Evolutionary conservation across 2,329 filamentous ascomycete genomes (phyloP).

Genomic region (Epichloe scottii): DNA sequence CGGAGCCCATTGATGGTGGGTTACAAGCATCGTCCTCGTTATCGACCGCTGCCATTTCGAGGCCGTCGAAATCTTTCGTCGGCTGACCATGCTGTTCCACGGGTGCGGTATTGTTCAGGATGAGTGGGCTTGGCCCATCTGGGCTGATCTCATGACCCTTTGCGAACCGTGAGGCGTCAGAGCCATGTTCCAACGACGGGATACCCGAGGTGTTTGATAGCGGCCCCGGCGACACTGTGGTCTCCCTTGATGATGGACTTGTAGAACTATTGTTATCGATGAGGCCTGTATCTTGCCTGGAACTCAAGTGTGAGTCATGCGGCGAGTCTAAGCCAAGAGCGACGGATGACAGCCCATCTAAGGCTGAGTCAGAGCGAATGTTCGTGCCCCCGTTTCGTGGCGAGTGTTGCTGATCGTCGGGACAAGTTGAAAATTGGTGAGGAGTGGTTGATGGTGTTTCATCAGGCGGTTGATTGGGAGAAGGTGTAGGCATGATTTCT

Average conservation of each 20-base stretch:
- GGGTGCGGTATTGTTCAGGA: neutral
- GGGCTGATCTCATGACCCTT: slow-evolving; percentile 20
- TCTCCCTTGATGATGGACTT: slow-evolving; percentile 24
- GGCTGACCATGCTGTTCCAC: slow-evolving; percentile 3
- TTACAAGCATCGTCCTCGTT: slow-evolving; percentile 14
- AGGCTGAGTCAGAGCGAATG: slow-evolving; percentile 10
- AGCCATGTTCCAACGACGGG: slow-evolving; percentile 21
- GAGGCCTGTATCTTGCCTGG: neutral
- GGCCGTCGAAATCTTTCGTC: slow-evolving; percentile 15
- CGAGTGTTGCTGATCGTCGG: slow-evolving; percentile 25
- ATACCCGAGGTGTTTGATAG: slow-evolving; percentile 20
- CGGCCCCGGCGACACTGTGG: slow-evolving; percentile 31
- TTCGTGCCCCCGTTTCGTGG: slow-evolving; percentile 13
- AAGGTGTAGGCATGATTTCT: slow-evolving; percentile 32
- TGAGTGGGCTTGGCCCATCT: slow-evolving; percentile 4
- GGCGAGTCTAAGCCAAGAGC: slow-evolving; percentile 7
- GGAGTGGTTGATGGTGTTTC: slow-evolving; percentile 23
- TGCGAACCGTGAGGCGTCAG: slow-evolving; percentile 11
- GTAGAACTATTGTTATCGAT: slow-evolving; percentile 15
- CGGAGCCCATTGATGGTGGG: slow-evolving; percentile 25
- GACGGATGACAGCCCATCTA: slow-evolving; percentile 12
- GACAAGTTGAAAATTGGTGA: slow-evolving; percentile 29
- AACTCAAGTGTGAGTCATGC: neutral
- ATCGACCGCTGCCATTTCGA: slow-evolving; percentile 13
- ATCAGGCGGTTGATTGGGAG: slow-evolving; percentile 27